Evolutionary conservation across 805 yeast genomes (phyloP), one percentile per base, ranked within the genome.

Genomic region (Wickerhamiella azyma): DNA sequence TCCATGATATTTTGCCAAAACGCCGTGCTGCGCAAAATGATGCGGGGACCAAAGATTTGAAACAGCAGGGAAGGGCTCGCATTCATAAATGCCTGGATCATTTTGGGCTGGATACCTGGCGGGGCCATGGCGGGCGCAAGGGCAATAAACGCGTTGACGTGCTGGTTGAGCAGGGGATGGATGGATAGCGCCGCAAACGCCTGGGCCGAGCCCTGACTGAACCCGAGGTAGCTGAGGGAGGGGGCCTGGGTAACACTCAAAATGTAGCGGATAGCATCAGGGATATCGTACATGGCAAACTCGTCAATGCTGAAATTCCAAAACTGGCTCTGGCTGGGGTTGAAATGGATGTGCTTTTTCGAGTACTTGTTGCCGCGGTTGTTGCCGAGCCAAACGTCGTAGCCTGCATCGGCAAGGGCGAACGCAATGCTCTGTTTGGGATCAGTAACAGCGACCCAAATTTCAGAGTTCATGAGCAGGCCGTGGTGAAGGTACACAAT

Each of bases 51-150:
- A 60, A 88, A 88, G 35, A 85, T 61, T 28, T 76, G 60, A 58
- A 70, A 83, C 56, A 88, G 65, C 35, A 85, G 61, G 45, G 75
- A 68, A 1, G 96, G 96, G 2, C 86, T 77, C 1, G 92, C 73
- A 53, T 81, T 75, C 50, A 84, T 75, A 40, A 89, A 66, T 0
- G 82, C 71, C 57, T 84, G 89, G 17, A 84, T 78, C 37, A 89
- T 66, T 56, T 78, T 75, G 51, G 88, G 83, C 51, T 79, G 77
- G 36, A 88, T 67, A 1, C 94, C 92, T 38, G 77, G 80, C 0
- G 97, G 97, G 0, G 94, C 81, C 72, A 89, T 81, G 1, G 96
- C 96, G 0, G 97, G 97, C 0, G 95, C 84, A 52, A 88, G 73
- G 1, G 94, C 96, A 47, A 88, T 75, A 51, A 88, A 80, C 43